phyloP scores from a whole-genome alignment of 164 flowering plant species.

The Saururus chinensis region DNA sequence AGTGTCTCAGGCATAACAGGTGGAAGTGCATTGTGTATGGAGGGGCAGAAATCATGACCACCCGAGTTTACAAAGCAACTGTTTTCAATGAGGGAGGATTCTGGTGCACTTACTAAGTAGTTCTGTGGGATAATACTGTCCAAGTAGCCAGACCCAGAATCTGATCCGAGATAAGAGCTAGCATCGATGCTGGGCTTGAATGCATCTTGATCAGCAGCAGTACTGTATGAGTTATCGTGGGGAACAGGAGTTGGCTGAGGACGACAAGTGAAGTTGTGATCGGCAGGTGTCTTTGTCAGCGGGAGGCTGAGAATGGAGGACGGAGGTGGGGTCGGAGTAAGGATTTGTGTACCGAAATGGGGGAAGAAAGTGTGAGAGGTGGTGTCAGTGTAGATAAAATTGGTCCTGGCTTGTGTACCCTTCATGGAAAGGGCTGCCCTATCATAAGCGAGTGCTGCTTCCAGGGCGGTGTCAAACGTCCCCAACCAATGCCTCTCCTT shows the following conservation, averaged over 20 bases:
- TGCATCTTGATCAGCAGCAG: slow-evolving; percentile 8
- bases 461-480: slow-evolving; percentile 93
- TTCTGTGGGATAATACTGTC: slow-evolving; percentile 68
- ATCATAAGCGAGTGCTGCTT: slow-evolving; percentile 96
- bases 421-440: slow-evolving; percentile 94
- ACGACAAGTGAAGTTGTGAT: no score
- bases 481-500: slow-evolving; percentile 98
- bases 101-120: slow-evolving; percentile 46
- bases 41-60: slow-evolving; percentile 4
- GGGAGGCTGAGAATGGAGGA: slow-evolving; percentile 5
- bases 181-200: slow-evolving; percentile 4
- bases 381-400: slow-evolving; percentile 65
- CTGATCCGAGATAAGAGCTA: slow-evolving; percentile 26
- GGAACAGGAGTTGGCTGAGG: slow-evolving; percentile 11
- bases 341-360: slow-evolving; percentile 33
- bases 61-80: slow-evolving; percentile 1
- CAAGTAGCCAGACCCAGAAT: slow-evolving; percentile 69
- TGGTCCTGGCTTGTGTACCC: slow-evolving; percentile 90
- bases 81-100: slow-evolving; percentile 6
- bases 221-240: slow-evolving; percentile 4
- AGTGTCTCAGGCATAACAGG: not conserved
- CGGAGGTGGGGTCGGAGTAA: slow-evolving; percentile 14
- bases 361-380: slow-evolving; percentile 34
- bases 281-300: slow-evolving; percentile 9
- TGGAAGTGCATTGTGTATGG: not conserved